A percentile compares a stretch with the other conserved stretches of the same genome.
Conservation (phyloP, 225 moss, liverwort and hornwort species). For the Physcomitrellopsis africana region DNA sequence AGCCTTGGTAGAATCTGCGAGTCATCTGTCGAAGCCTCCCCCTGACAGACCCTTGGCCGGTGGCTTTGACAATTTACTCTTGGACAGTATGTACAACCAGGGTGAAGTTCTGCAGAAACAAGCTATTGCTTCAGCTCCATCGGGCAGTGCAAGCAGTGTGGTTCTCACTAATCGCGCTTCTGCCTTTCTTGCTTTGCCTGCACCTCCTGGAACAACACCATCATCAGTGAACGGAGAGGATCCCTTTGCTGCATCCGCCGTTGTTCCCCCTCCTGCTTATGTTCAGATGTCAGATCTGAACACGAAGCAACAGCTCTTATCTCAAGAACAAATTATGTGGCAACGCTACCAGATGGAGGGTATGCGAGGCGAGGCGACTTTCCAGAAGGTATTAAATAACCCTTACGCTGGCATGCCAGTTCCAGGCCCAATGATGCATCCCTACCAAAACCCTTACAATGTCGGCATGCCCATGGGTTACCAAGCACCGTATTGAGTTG, state of each 20-base stretch:
- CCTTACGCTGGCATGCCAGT: constrained; percentile 39
- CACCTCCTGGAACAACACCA: constrained; percentile 51
- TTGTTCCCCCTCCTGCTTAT: constrained; percentile 66
- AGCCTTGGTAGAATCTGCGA: constrained; percentile 67
- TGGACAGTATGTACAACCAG: constrained; percentile 97
- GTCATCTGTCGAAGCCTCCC: constrained; percentile 52
- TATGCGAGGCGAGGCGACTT: constrained; percentile 65
- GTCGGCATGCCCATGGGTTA: constrained; percentile 40
- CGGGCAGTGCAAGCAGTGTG: constrained; percentile 85
- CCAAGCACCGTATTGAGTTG: constrained; percentile 15
- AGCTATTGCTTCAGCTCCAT: constrained; percentile 41
- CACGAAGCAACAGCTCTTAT: constrained; percentile 65
- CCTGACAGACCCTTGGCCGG: constrained; percentile 69
- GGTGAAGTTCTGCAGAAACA: constrained; percentile 71
- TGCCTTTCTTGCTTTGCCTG: constrained; percentile 62
- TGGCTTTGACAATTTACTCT: constrained; percentile 84
- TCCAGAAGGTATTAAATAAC: constrained; percentile 58
- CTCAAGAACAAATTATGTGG: constrained; percentile 74
- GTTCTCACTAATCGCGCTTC: constrained; percentile 50
- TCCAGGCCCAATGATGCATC: constrained; percentile 50
- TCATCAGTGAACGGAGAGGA: constrained; percentile 52
- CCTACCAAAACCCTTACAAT: constrained; percentile 39
- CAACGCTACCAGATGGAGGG: constrained; percentile 68
- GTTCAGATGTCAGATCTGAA: constrained; percentile 72
- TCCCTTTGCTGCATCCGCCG: constrained; percentile 53